Evolutionary conservation across 2,329 filamentous ascomycete species (phyloP), one percentile per base, ranked within the genome.

Genomic region (Aspergillus texensis): DNA sequence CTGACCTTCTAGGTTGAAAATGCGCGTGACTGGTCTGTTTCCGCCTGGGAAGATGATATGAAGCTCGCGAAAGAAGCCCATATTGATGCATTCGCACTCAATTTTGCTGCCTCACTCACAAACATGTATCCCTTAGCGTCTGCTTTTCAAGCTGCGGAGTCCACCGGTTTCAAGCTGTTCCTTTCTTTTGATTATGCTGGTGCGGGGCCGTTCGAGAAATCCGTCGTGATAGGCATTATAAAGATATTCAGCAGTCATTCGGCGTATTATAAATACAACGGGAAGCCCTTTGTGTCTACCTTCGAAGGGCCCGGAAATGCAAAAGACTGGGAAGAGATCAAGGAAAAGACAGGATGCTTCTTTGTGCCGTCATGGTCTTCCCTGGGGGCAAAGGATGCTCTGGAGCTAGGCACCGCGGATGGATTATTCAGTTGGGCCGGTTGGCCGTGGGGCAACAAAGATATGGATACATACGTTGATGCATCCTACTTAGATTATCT

Each of bases 301-400:
- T 81, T 81, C 34, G 80, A 84, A 69, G 83, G 83, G 1, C 64
- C 78, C 1, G 69, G 71, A 10, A 77, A 75, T 24, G 74, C 75
- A 8, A 65, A 71, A 6, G 81, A 84, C 64, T 84, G 82, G 82
- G 34, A 63, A 16, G 65, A 63, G 2, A 81, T 83, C 72, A 83
- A 81, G 62, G 66, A 68, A 14, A 67, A 67, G 14, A 79, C 75
- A 2, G 71, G 71, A 14, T 77, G 77, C 62, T 81, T 82, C 70
- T 80, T 82, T 64, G 75, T 84, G 1, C 83, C 82, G 0, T 78
- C 80, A 39, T 83, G 77, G 77, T 78, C 78, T 2, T 78, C 75
- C n/a, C 65, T 77, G 5, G 75, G 77, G 4, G 70, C 74, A 0
- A 62, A 66, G n/a, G 67, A 75, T 30, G 69, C 70, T 8, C 56